Evolutionary conservation across 1,284 basidiomycete species (phyloP), one percentile per base, ranked within the genome.

Genomic region (Dichomitus squalens): DNA sequence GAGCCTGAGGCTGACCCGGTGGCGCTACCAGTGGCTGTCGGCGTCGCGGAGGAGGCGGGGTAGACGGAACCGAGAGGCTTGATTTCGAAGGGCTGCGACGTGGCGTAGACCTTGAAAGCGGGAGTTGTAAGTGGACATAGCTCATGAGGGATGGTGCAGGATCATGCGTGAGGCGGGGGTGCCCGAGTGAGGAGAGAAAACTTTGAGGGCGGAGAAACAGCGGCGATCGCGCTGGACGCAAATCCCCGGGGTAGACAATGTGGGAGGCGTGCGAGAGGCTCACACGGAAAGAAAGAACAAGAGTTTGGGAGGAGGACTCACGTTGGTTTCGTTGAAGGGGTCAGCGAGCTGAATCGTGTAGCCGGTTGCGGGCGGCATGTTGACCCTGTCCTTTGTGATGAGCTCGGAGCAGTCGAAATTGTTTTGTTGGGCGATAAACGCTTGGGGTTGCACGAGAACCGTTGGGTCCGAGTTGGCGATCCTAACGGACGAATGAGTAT

Each of bases 1-100:
- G 75, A 65, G 6, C 57, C 65, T 60, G 62, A 29, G 58, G 55
- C 41, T 44, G 65, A 36, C 53, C 67, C 50, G 44, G 72, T 69
- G 2, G 68, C 56, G 2, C 68, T 54, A 40, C 63, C 59, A 29
- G 63, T 56, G 39, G 65, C 64, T 2, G 71, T 65, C 23, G 73
- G 70, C 20, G 77, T 72, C 16, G 77, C 70, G 20, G 78, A 68
- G 3, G 76, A 61, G 14, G 79, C 66, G 18, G 90, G 87, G 72
- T 89, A 93, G 7, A 77, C 9, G 12, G 90, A 79, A 50, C 84
- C 84, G 39, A 75, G 64, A 12, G 86, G 66, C 70, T 88, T 87
- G 74, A 93, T 82, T 70, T 87, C 84, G 72, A 92, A 92, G 9
- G 73, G 66, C 54, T 81, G 63, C 29, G 88, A 88, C 41, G 72